A percentile compares a stretch with the other conserved stretches of the same genome.
These are phyloP conservation scores for Plasmodium vivax DNA, from an alignment of 169 alveolate species.

Conservation along the genomic window DNA sequence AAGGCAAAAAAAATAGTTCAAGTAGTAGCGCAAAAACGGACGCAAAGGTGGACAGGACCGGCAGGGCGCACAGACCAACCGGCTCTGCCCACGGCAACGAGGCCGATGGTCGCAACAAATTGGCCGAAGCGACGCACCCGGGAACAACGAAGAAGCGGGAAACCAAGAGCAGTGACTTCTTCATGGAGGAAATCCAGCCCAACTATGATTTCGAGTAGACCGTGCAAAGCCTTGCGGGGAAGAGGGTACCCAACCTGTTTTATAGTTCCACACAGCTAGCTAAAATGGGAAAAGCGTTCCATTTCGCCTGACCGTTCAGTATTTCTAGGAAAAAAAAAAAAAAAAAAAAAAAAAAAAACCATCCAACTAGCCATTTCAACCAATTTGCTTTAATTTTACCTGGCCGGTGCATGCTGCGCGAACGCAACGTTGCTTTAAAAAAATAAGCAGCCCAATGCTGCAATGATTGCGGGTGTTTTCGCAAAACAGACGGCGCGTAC, in stretches of 20 bases:
- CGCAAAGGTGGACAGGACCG: background rate
- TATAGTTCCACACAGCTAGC: background rate
- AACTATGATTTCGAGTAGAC: background rate
- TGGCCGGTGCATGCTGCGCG: background rate
- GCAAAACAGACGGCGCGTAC: background rate
- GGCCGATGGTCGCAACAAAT: background rate
- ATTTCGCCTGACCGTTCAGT: background rate
- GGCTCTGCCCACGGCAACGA: background rate
- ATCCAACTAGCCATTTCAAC: background rate
- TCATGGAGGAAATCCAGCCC: constrained; percentile 19
- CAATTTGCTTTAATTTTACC: background rate
- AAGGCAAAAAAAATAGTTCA: background rate
- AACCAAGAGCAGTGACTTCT: background rate
- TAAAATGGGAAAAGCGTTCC: background rate
- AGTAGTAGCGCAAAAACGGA: background rate
- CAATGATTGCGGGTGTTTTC: background rate
- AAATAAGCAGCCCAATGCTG: background rate
- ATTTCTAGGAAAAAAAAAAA: background rate
- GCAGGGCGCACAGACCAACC: background rate
- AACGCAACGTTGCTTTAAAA: background rate
- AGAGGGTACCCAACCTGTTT: background rate
- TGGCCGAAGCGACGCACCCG: background rate
- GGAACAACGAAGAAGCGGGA: background rate
- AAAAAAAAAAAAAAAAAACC: background rate
- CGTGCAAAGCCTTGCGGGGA: background rate